A percentile compares a stretch with the other conserved stretches of the same genome.
phyloP scores from a whole-genome alignment of 176 grass and related monocot species.

The Aegilops longissima region DNA sequence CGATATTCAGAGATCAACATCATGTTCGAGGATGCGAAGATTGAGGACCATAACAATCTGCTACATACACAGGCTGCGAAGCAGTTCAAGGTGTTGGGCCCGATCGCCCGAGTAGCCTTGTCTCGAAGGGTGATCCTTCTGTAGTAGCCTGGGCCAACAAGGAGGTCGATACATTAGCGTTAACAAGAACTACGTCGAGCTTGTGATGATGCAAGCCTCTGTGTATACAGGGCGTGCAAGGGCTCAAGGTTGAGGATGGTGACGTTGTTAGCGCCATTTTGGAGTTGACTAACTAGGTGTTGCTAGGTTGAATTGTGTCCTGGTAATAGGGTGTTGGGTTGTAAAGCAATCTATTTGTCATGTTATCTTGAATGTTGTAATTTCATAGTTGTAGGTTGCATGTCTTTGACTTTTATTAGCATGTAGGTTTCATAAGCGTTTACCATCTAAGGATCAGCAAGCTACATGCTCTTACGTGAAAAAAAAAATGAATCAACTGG shows the following conservation, averaged over 20 bases:
- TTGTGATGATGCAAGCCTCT: constrained; percentile 28
- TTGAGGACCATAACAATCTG: constrained; percentile 18
- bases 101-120: background rate
- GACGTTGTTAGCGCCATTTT: constrained; percentile 27
- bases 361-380: background rate
- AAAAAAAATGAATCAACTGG: too few relatives aligned
- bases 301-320: background rate
- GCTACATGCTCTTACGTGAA: too few relatives aligned
- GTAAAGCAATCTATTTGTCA: background rate
- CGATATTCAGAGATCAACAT: constrained; percentile 17
- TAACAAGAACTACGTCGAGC: constrained; percentile 29
- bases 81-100: constrained; percentile 24
- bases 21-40: constrained; percentile 32
- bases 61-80: constrained; percentile 2
- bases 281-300: constrained; percentile 27
- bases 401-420: too few relatives aligned
- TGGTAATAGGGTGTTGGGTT: background rate
- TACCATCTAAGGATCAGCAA: too few relatives aligned
- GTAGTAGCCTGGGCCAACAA: background rate
- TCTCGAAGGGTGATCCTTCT: constrained; percentile 2
- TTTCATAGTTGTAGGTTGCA: background rate
- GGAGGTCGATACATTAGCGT: constrained; percentile 6
- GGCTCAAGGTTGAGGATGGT: constrained; percentile 18
- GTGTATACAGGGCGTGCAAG: constrained; percentile 27
- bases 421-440: too few relatives aligned